A percentile compares a stretch with the other conserved stretches of the same genome.
These are phyloP conservation scores for Rhodocollybia butyracea DNA, from an alignment of 768 basidiomycete genomes.

Conservation along the genomic window DNA sequence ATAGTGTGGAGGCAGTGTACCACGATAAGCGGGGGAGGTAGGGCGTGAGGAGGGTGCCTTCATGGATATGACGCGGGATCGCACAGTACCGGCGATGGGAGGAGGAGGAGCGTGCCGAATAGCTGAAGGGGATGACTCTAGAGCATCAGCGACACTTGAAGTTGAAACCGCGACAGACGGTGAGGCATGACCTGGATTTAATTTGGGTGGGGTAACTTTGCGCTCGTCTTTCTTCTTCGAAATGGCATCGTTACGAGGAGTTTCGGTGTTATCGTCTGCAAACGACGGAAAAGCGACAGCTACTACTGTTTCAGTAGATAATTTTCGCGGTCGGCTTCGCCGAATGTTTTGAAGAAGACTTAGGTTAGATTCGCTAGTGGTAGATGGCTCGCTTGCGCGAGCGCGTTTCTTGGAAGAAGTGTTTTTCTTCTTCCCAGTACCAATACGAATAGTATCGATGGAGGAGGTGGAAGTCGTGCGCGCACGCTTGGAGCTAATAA, in stretches of 20 bases:
- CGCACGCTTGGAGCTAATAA: background rate
- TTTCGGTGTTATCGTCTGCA: background rate
- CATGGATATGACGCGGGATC: background rate
- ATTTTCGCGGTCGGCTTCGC: background rate
- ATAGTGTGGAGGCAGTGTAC: background rate
- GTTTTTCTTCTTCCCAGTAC: conserved; percentile 1
- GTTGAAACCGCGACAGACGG: conserved; percentile 2
- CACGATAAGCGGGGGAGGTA: background rate
- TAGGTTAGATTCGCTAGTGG: background rate
- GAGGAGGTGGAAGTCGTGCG: conserved; percentile 8
- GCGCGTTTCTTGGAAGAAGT: conserved; percentile 6
- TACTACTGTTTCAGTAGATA: background rate
- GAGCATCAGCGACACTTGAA: background rate
- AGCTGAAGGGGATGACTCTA: background rate
- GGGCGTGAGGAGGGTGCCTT: background rate
- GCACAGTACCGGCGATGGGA: background rate
- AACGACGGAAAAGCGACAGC: background rate
- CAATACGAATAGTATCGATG: conserved; percentile 6
- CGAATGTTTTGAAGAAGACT: background rate
- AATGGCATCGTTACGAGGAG: background rate
- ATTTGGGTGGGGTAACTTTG: conserved; percentile 1
- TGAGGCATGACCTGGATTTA: conserved; percentile 4
- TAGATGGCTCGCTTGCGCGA: conserved; percentile 1
- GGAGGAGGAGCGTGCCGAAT: conserved; percentile 6
- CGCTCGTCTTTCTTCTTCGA: conserved; percentile 1